phyloP scores from a whole-genome alignment of 305 asterid genomes.

The Striga hermonthica region DNA sequence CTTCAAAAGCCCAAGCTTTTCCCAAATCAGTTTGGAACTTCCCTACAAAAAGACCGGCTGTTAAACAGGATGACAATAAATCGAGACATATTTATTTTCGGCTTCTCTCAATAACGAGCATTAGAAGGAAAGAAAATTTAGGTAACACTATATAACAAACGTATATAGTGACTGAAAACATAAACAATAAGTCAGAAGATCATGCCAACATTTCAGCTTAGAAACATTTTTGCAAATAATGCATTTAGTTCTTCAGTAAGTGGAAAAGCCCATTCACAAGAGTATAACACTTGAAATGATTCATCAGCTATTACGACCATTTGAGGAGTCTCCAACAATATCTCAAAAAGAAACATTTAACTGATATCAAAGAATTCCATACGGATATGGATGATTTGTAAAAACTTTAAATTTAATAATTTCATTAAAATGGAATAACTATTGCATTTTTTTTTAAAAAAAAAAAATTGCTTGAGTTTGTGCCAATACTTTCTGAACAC shows the following conservation, averaged over 20 bases:
- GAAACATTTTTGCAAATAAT: too few species aligned
- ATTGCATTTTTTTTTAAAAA: background rate
- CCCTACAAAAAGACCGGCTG: constrained; percentile 41
- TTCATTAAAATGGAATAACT: background rate
- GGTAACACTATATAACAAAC: too few species aligned
- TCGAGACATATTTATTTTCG: too few species aligned
- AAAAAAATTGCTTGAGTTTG: background rate
- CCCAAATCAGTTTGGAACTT: constrained; percentile 91
- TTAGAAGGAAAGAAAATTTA: too few species aligned
- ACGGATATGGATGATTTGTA: background rate
- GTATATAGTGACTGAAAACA: too few species aligned
- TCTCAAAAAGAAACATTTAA: too few species aligned
- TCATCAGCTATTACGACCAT: background rate
- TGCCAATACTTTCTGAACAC: background rate
- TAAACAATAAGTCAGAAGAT: too few species aligned
- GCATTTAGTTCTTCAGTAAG: background rate
- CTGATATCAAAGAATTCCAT: background rate
- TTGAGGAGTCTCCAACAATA: background rate
- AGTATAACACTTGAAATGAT: background rate
- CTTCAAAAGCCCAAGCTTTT: constrained; percentile 87
- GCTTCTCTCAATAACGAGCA: too few species aligned
- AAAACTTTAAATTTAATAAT: background rate
- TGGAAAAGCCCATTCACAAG: background rate
- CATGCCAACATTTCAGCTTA: too few species aligned
- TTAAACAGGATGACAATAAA: background rate